Evolutionary conservation across 805 yeast genomes (phyloP).

Genomic region (Ogataea siamensis): DNA sequence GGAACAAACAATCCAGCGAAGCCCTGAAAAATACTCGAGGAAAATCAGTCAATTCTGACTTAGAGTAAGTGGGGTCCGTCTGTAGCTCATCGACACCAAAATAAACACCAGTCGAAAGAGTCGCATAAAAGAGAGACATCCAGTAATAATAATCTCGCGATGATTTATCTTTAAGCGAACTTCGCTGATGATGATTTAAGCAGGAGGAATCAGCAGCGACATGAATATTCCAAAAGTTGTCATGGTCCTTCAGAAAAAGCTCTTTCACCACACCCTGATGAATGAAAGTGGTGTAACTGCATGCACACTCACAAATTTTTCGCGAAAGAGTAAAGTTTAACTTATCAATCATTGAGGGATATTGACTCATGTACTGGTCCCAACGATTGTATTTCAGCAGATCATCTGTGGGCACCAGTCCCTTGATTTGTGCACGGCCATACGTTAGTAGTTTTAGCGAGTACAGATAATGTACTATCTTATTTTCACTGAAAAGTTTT

Average conservation of each 20-base stretch:
- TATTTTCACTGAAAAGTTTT: slow-evolving; percentile 13
- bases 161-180: slow-evolving; percentile 14
- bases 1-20: slow-evolving; percentile 23
- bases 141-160: slow-evolving; percentile 26
- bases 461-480: slow-evolving; percentile 21
- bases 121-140: slow-evolving; percentile 27
- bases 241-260: slow-evolving; percentile 26
- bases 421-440: slow-evolving; percentile 23
- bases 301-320: slow-evolving; percentile 23
- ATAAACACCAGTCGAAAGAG: slow-evolving; percentile 24
- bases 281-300: slow-evolving; percentile 25
- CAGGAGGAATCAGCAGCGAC: slow-evolving; percentile 13
- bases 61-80: slow-evolving; percentile 11
- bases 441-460: slow-evolving; percentile 25
- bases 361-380: slow-evolving; percentile 9
- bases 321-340: slow-evolving; percentile 16
- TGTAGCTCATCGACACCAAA: slow-evolving; percentile 23
- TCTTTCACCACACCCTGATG: slow-evolving; percentile 26
- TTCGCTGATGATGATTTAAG: slow-evolving; percentile 11
- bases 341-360: slow-evolving; percentile 12
- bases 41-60: slow-evolving; percentile 13
- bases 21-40: slow-evolving; percentile 24
- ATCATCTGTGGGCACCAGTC: slow-evolving; percentile 21
- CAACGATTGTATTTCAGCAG: slow-evolving; percentile 10
- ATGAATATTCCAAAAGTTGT: slow-evolving; percentile 19